These are phyloP conservation scores for Aspergillus brasiliensis DNA, from an alignment of 2,329 filamentous ascomycete genomes.

Conservation along the genomic window DNA sequence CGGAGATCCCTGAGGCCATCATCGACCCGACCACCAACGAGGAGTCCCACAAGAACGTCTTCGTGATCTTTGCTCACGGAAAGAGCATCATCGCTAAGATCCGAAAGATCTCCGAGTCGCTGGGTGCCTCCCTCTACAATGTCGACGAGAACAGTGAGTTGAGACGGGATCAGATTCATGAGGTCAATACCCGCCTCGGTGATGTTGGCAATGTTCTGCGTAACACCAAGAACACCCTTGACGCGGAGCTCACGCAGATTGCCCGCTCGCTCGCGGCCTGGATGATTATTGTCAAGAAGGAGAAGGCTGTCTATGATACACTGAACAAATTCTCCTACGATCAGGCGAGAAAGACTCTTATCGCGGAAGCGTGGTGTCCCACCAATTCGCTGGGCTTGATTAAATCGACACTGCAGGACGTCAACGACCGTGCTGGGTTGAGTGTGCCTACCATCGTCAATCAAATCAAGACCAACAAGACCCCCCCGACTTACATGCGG, in stretches of 20 bases:
- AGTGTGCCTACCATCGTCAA: constrained; percentile 99
- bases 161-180: constrained; percentile 91
- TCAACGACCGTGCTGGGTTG: constrained; percentile 91
- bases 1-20: constrained; percentile 92
- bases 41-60: constrained; percentile 92
- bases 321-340: constrained; percentile 97
- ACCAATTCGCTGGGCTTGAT: constrained; percentile 87
- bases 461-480: constrained; percentile 95
- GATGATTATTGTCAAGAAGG: constrained; percentile 97
- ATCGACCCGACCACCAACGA: constrained; percentile 92
- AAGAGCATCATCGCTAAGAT: constrained; percentile 99
- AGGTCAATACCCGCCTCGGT: constrained; percentile 89
- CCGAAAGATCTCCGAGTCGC: constrained; percentile 95
- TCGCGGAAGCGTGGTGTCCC: constrained; percentile 96
- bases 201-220: constrained; percentile 89
- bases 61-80: constrained; percentile 98
- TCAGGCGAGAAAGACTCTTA: constrained; percentile 89
- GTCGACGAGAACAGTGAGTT: constrained; percentile 98
- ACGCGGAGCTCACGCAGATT: constrained; percentile 91
- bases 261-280: constrained; percentile 89
- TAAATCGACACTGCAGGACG: constrained; percentile 90
- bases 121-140: constrained; percentile 92
- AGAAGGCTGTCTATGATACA: constrained; percentile 96
- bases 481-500: constrained; percentile 93
- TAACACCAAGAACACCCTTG: constrained; percentile 92